phyloP scores from a whole-genome alignment of 2,329 filamentous ascomycete genomes.

The Plectosphaerella cucumerina region DNA sequence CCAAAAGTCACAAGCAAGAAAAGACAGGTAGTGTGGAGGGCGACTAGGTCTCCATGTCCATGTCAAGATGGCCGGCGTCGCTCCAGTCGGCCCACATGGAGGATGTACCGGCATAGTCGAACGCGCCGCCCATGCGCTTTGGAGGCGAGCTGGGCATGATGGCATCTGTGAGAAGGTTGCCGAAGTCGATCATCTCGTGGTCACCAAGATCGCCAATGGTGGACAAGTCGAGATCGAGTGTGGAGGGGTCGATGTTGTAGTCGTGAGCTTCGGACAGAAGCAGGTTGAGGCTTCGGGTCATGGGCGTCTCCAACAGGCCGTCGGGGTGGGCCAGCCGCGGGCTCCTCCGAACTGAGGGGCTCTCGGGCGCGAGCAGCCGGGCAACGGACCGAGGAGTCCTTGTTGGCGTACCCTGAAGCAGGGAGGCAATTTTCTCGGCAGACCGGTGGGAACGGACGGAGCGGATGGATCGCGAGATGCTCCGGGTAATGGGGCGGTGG shows the following conservation, averaged over 20 bases:
- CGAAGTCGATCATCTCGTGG: slow-evolving; percentile 39
- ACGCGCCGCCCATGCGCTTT: slow-evolving; percentile 17
- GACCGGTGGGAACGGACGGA: slow-evolving; percentile 40
- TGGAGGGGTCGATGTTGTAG: slow-evolving; percentile 33
- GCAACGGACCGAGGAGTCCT: slow-evolving; percentile 33
- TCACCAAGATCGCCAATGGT: slow-evolving; percentile 33
- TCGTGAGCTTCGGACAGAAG: slow-evolving; percentile 53
- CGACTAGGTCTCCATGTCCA: neutral
- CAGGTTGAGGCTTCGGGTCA: slow-evolving; percentile 60
- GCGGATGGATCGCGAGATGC: slow-evolving; percentile 53
- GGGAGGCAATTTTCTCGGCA: slow-evolving; percentile 33
- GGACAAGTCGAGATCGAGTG: slow-evolving; percentile 40
- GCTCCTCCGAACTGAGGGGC: slow-evolving; percentile 35
- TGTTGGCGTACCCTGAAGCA: slow-evolving; percentile 44
- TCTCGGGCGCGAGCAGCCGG: slow-evolving; percentile 19
- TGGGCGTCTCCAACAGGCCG: slow-evolving; percentile 48
- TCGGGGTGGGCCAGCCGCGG: slow-evolving; percentile 23
- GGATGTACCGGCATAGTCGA: slow-evolving; percentile 24
- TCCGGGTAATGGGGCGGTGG: slow-evolving; percentile 58
- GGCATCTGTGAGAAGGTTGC: slow-evolving; percentile 42
- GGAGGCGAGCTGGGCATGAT: slow-evolving; percentile 47
- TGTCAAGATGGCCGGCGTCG: neutral
- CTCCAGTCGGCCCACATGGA: slow-evolving; percentile 25
- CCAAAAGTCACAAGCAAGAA: too few species aligned
- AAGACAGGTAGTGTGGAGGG: too few species aligned